These are phyloP conservation scores for Botryobasidium botryosum DNA, from an alignment of 768 basidiomycete species.

Conservation along the genomic window DNA sequence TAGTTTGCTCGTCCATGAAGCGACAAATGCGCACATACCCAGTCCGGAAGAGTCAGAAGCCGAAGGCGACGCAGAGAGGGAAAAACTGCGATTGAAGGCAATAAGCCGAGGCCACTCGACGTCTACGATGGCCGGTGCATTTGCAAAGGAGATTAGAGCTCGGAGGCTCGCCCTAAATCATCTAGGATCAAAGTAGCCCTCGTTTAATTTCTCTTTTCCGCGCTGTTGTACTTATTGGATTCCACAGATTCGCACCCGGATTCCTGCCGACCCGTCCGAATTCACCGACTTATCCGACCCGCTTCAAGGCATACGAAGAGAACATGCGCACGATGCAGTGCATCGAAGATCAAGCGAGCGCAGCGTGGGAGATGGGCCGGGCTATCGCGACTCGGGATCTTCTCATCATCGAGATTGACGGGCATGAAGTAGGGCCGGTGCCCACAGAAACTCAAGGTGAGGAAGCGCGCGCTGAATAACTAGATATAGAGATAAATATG, in stretches of 20 bases:
- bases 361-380: constrained; percentile 1
- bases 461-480: no score
- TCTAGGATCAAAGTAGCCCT: constrained; percentile 44
- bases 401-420: constrained; percentile 3
- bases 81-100: constrained; percentile 39
- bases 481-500: no score
- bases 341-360: constrained; percentile 9
- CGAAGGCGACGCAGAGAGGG: constrained; percentile 17
- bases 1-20: constrained; percentile 72
- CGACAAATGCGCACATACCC: constrained; percentile 60
- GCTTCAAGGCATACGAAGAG: neutral
- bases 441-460: no score
- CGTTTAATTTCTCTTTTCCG: neutral
- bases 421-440: constrained; percentile 9
- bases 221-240: neutral
- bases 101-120: constrained; percentile 63
- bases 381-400: constrained; percentile 10
- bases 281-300: neutral
- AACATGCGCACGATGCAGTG: constrained; percentile 2
- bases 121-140: constrained; percentile 58
- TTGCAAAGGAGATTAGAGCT: constrained; percentile 46
- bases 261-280: neutral
- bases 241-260: neutral
- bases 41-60: constrained; percentile 2
- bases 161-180: constrained; percentile 57